phyloP scores from a whole-genome alignment of 805 yeast genomes.

The Metschnikowia henanensis region DNA sequence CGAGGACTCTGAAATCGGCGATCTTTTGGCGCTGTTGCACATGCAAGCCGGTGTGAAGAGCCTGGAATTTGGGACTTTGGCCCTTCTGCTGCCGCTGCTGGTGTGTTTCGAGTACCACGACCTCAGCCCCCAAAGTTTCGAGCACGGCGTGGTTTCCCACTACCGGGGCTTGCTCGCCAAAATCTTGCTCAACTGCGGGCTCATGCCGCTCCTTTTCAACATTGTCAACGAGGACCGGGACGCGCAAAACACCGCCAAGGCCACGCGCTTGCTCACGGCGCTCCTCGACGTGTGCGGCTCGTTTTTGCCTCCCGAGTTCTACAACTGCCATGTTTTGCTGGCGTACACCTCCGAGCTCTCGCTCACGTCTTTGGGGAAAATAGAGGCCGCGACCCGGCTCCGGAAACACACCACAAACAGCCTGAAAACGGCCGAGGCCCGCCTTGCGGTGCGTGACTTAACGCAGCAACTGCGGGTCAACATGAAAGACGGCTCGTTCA shows the following conservation, averaged over 20 bases:
- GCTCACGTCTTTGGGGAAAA: slow-evolving; percentile 13
- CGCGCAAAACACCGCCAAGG: slow-evolving; percentile 51
- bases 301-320: slow-evolving; percentile 51
- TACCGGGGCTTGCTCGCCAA: slow-evolving; percentile 61
- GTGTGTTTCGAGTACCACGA: slow-evolving; percentile 16
- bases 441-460: slow-evolving; percentile 22
- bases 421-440: slow-evolving; percentile 16
- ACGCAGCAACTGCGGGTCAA: slow-evolving; percentile 24
- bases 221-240: slow-evolving; percentile 46
- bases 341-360: slow-evolving; percentile 12
- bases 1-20: slow-evolving; percentile 16
- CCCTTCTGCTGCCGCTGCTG: background rate
- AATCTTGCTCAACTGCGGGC: slow-evolving; percentile 53
- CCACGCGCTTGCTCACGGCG: slow-evolving; percentile 64
- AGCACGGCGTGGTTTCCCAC: slow-evolving; percentile 53
- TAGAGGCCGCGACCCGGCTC: slow-evolving; percentile 16
- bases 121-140: slow-evolving; percentile 35
- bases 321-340: slow-evolving; percentile 17
- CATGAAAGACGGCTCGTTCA: slow-evolving; percentile 65
- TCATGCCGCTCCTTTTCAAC: slow-evolving; percentile 48
- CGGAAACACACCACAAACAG: slow-evolving; percentile 1
- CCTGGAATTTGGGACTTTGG: too few relatives aligned
- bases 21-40: slow-evolving; percentile 13
- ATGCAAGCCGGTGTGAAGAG: slow-evolving; percentile 9
- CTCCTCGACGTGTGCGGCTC: slow-evolving; percentile 53